Percentiles rank a stretch among this genome's conserved stretches.
phyloP scores from a whole-genome alignment of 2,329 filamentous ascomycete genomes.

The Neofusicoccum kwambonambiense region DNA sequence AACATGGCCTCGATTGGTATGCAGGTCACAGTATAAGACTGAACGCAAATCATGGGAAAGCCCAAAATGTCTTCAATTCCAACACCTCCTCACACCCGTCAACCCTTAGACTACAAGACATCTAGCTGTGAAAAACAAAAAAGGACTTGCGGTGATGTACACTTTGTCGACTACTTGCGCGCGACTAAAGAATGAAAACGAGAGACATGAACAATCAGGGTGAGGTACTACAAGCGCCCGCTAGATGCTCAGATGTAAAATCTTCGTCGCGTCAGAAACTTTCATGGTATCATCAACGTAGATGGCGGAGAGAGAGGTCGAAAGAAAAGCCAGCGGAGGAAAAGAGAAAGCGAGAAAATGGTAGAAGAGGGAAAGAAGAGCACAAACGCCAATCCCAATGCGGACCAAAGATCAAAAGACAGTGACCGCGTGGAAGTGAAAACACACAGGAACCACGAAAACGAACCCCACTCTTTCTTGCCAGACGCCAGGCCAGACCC shows the following conservation, averaged over 20 bases:
- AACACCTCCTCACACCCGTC: background rate
- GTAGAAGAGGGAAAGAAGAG: background rate
- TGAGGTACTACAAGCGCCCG: conserved; percentile 11
- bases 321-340: background rate
- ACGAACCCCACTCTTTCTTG: conserved; percentile 6
- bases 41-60: background rate
- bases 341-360: background rate
- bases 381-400: conserved; percentile 12
- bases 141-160: conserved; percentile 6
- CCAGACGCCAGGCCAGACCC: conserved; percentile 2
- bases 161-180: conserved; percentile 6
- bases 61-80: background rate
- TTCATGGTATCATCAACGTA: conserved; percentile 17
- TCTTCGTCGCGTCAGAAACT: conserved; percentile 12
- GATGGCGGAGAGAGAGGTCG: conserved; percentile 5
- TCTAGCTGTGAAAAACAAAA: conserved; percentile 4
- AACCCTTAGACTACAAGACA: conserved; percentile 12
- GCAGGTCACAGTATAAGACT: too few relatives aligned
- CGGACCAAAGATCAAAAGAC: conserved; percentile 1
- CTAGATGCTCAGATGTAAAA: conserved; percentile 15
- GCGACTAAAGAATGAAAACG: conserved; percentile 10
- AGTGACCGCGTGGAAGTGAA: conserved; percentile 7
- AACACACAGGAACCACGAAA: conserved; percentile 5
- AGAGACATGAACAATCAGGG: conserved; percentile 12
- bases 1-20: too few relatives aligned